Evolutionary conservation across 2,329 filamentous ascomycete species (phyloP), one percentile per base, ranked within the genome.

Genomic region (Pestalotiopsis sp.): DNA sequence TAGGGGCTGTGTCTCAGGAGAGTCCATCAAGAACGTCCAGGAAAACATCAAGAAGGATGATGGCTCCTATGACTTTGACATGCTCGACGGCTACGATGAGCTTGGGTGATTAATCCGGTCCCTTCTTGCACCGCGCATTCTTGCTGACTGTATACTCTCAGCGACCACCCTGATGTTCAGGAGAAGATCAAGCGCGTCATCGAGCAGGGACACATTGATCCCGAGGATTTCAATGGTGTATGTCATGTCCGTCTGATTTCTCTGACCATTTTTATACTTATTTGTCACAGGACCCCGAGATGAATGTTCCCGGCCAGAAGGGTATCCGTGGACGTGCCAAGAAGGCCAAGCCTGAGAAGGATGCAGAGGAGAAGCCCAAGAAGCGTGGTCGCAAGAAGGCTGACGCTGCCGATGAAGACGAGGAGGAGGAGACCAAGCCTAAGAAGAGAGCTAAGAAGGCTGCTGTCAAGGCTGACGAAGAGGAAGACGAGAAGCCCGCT

Each of bases 211-310:
- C 92, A 96, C 74, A 91, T 98, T 73, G 91, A 92, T 72, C 86
- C 93, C 56, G 91, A 93, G 64, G 95, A 98, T 73, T 98, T 94
- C 89, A 95, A 91, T 40, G 94, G 94, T 13, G 94, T 97, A 86
- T 81, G 92, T 83, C 39, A 26, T 73, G 26, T 39, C 66, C 35
- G 56, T 70, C 38, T 30, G 26, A 24, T 9, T 40, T 38, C 26
- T 56, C 1, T 67, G 9, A 59, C 70, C 44, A 68, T 64, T 38
- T 74, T 68, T 24, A 26, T 67, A 30, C 69, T 67, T 30, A 44
- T 64, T 64, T 10, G 40, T 13, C 5, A 57, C 72, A 96, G 92
- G 93, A 97, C 71, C 82, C 88, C 3, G 91, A 92, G 75, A 87
- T 88, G 81, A 97, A 96, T 76, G 84, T 86, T 22, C 90, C 88